Evolutionary conservation across 768 basidiomycete genomes (phyloP), one percentile per base, ranked within the genome.

Genomic region (Lanmaoa pseudosensibilis): DNA sequence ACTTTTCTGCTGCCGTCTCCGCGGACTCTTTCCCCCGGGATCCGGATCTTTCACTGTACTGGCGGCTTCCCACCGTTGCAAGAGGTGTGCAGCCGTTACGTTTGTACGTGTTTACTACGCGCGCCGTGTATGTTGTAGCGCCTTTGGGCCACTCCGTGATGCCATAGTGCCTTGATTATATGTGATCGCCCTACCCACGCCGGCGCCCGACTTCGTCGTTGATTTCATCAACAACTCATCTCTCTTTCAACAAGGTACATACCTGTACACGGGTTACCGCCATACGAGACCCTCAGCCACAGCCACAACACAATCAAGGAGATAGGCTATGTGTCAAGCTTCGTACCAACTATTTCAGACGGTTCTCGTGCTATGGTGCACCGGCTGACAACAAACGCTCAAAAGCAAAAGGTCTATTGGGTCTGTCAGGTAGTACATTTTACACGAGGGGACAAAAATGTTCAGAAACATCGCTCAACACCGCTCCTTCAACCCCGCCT

Each of bases 381-480:
- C 15, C 43, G 19, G 49, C 46, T 59, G 25, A 23, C n/a, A 12
- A 46, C 21, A 23, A 19, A 38, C 13, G 45, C 40, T 56, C 37
- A 21, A 46, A 44, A 39, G 52, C 46, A 45, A 12, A 45, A 32
- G 6, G 56, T 68, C 67, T 69, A 68, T 59, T 50, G 67, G 67
- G 67, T 69, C 70, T 69, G 50, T 27, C 43, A 46, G n/a, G 33
- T 33, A 32, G 54, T 61, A 69, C 63, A 69, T 10, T 57, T 66
- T 58, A 67, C 62, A 66, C 27, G 30, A 15, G 25, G 44, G 46
- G 41, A 64, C 43, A 53, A 62, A 45, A 71, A 51, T 56, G 64
- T 66, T 59, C 65, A 50, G 19, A 34, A 38, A 32, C 53, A 50
- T 56, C 43, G 50, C 57, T 46, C 63, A 30, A 49, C 52, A 48